phyloP scores from a whole-genome alignment of 2,329 filamentous ascomycete genomes.

The Elsinoe necatrix region DNA sequence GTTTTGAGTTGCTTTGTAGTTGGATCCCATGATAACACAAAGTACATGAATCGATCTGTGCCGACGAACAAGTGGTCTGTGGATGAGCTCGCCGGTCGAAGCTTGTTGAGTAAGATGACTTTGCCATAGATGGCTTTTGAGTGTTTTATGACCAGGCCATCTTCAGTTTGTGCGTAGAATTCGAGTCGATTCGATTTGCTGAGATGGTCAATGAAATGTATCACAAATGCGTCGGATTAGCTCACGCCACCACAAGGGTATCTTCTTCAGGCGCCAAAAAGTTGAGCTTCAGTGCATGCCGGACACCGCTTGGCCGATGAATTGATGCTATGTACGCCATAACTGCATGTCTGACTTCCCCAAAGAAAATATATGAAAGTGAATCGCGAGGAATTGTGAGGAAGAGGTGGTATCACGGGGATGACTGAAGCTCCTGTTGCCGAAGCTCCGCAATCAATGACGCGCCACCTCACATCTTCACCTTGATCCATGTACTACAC shows the following conservation, averaged over 20 bases:
- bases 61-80: slow-evolving; percentile 87
- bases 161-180: slow-evolving; percentile 60
- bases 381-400: not conserved
- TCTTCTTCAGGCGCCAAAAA: slow-evolving; percentile 68
- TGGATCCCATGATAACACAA: slow-evolving; percentile 76
- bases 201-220: slow-evolving; percentile 2
- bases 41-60: slow-evolving; percentile 83
- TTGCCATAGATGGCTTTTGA: slow-evolving; percentile 74
- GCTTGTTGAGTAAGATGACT: slow-evolving; percentile 72
- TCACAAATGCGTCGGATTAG: slow-evolving; percentile 19
- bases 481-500: too few species aligned
- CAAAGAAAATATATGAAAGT: not conserved
- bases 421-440: not conserved
- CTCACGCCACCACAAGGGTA: slow-evolving; percentile 81
- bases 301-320: slow-evolving; percentile 81
- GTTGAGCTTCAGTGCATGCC: slow-evolving; percentile 74
- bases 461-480: not conserved
- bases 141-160: slow-evolving; percentile 56
- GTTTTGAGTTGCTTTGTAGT: slow-evolving; percentile 46
- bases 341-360: slow-evolving; percentile 12
- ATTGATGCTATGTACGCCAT: slow-evolving; percentile 97
- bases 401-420: not conserved
- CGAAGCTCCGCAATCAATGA: slow-evolving; percentile 6
- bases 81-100: slow-evolving; percentile 63
- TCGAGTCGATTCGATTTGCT: slow-evolving; percentile 78